Percentiles rank a stretch among this genome's conserved stretches.
phyloP scores from a whole-genome alignment of 73 alveolate species.

The Paramecium biaurelia region DNA sequence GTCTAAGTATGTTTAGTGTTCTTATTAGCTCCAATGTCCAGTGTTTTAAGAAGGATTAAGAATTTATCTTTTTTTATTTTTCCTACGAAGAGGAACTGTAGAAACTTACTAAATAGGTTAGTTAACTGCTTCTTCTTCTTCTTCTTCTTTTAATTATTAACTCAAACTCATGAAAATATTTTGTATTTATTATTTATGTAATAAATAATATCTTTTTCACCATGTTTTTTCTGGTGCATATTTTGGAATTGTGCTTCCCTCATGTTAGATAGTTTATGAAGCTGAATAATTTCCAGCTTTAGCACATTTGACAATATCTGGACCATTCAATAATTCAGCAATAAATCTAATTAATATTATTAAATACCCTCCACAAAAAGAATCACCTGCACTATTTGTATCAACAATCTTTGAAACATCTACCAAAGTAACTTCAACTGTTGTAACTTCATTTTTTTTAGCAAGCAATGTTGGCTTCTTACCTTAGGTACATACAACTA shows the following conservation, averaged over 20 bases:
- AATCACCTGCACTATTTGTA: constrained; percentile 97
- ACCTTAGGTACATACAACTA: constrained; percentile 81
- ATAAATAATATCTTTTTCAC: background rate
- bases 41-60: constrained; percentile 12
- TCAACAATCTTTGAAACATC: constrained; percentile 80
- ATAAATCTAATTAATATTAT: constrained; percentile 66
- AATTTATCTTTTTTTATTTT: constrained; percentile 10
- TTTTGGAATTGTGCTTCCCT: constrained; percentile 65
- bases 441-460: constrained; percentile 52
- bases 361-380: constrained; percentile 91
- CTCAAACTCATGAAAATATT: constrained; percentile 17
- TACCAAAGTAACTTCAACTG: constrained; percentile 55
- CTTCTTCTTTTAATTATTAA: constrained; percentile 14
- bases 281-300: constrained; percentile 66
- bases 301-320: constrained; percentile 69
- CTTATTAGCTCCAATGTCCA: constrained; percentile 47
- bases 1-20: constrained; percentile 16
- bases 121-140: background rate
- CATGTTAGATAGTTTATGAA: constrained; percentile 54
- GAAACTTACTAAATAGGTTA: background rate
- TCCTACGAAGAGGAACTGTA: background rate
- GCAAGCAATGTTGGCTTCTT: constrained; percentile 77
- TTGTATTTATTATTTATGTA: background rate
- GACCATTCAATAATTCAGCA: constrained; percentile 81
- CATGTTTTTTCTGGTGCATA: background rate